A percentile compares a stretch with the other conserved stretches of the same genome.
These are phyloP conservation scores for Eucommia ulmoides DNA, from an alignment of 257 asterid species.

Conservation along the genomic window DNA sequence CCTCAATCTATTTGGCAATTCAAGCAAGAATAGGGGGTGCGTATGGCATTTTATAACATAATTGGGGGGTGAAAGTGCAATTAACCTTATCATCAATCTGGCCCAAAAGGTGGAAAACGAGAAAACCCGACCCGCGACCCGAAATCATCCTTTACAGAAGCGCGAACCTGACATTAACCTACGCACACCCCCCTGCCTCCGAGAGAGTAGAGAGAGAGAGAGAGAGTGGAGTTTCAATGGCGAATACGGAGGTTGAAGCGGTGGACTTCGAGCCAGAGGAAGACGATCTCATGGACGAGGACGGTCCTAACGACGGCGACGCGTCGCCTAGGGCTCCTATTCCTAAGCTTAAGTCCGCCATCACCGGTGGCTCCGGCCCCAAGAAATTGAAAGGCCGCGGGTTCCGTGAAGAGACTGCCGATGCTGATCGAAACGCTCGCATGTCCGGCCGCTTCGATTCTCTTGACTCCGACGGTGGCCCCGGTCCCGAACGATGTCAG, in stretches of 20 bases:
- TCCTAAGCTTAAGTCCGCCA: conserved; percentile 80
- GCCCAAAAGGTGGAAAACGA: too few relatives aligned
- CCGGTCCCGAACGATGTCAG: conserved; percentile 95
- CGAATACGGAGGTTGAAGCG: conserved; percentile 77
- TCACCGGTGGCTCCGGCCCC: conserved; percentile 60
- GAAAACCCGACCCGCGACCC: too few relatives aligned
- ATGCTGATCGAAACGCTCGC: conserved; percentile 81
- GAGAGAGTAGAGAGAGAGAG: neutral
- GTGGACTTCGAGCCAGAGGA: conserved; percentile 97
- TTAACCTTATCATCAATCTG: too few relatives aligned
- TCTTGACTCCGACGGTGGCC: conserved; percentile 75
- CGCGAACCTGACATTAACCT: too few relatives aligned
- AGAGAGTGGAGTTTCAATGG: conserved; percentile 28
- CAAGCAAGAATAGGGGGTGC: too few relatives aligned
- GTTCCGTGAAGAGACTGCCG: conserved; percentile 75
- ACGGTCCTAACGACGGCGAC: conserved; percentile 38
- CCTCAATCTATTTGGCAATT: too few relatives aligned
- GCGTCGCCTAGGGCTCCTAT: conserved; percentile 30
- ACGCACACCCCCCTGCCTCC: too few relatives aligned
- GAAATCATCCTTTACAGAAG: too few relatives aligned
- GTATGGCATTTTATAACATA: too few relatives aligned
- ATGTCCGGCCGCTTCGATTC: conserved; percentile 81
- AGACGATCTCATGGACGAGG: conserved; percentile 97
- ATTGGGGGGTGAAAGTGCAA: too few relatives aligned
- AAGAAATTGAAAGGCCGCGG: conserved; percentile 97